Base-by-base conservation (phyloP, 352 stramenopile genomes). In the Globisporangium emineosum region DNA sequence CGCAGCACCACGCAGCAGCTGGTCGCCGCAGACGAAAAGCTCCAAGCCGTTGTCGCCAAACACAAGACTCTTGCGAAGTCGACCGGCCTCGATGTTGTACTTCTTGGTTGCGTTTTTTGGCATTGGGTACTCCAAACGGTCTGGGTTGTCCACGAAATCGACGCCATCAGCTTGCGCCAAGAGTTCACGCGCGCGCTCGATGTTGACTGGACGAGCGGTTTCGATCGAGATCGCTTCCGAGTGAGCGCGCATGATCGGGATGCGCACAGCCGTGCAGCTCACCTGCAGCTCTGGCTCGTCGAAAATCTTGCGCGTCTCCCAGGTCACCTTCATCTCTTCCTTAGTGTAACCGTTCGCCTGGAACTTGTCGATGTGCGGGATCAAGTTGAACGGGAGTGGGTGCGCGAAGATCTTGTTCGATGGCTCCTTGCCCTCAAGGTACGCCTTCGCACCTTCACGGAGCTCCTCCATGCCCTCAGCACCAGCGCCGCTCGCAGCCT, bases 291-390 rank as follows among this genome's bases (percentile, higher is more conserved):
- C 57, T 0, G 89, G 77, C 64, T 96, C 87, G 70, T 84, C 89
- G 67, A 98, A 98, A 77, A 99, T 99, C 81, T 99, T 99, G 68
- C 91, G 88, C 45, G 93, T 98, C 76, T 99, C 97, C 97, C 97
- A 99, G 58, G 96, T 98, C 37, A 99, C 96, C 75, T 99, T 99
- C 96, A 99, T 99, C 84, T 99, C 97, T 75, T 99, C 97, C 83
- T 99, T 99, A 37, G 96, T 99, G 82, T 98, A 99, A 62, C 95
- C 91, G 73, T 99, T 99, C 10, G 97, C 87, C 79, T 99, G 96
- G 73, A 99, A 99, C 73, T 98, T 98, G 78, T 99, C 97, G 77
- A 99, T 99, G 76, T 99, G 97, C 45, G 97, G 97, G 75, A 99
- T 99, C 23, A 99, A 88, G 81, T 99, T 99, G 79, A 99, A 99